These are phyloP conservation scores for Stagonosporopsis vannaccii DNA, from an alignment of 2,329 filamentous ascomycete species.

Conservation along the genomic window DNA sequence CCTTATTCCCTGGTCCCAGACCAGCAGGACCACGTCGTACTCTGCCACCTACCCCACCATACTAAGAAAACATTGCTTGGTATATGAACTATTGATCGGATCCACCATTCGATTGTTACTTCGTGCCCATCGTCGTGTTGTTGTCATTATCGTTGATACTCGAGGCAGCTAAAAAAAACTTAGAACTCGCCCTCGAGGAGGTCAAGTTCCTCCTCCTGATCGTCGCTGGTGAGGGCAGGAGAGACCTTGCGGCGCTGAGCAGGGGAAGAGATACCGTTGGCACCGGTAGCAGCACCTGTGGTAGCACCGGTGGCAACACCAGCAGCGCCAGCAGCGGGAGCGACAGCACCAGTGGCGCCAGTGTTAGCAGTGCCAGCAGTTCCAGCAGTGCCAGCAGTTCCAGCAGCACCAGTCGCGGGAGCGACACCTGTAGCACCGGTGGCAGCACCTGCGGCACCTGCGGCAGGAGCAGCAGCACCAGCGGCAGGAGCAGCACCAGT, in stretches of 20 bases:
- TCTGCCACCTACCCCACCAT: background rate
- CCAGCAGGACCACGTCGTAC: slow-evolving; percentile 12
- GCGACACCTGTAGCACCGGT: slow-evolving; percentile 2
- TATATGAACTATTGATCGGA: slow-evolving; percentile 1
- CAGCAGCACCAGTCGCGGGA: slow-evolving; percentile 13
- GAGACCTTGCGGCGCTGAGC: slow-evolving; percentile 19
- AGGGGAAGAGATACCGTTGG: slow-evolving; percentile 15
- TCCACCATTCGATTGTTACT: slow-evolving; percentile 1
- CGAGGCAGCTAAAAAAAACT: slow-evolving; percentile 9
- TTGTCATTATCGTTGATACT: slow-evolving; percentile 1
- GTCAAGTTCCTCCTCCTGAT: slow-evolving; percentile 46
- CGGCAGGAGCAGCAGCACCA: slow-evolving; percentile 18
- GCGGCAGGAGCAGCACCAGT: slow-evolving; percentile 20
- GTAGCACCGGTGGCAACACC: slow-evolving; percentile 10
- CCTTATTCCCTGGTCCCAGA: slow-evolving; percentile 13
- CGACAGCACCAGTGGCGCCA: slow-evolving; percentile 6
- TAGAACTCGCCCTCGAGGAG: slow-evolving; percentile 29
- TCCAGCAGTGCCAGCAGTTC: slow-evolving; percentile 1
- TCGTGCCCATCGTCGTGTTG: background rate
- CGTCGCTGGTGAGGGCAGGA: slow-evolving; percentile 41
- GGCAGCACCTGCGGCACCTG: slow-evolving; percentile 4
- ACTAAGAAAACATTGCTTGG: slow-evolving; percentile 7
- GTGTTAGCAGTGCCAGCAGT: slow-evolving; percentile 6
- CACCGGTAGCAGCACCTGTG: slow-evolving; percentile 8
- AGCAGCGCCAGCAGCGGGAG: slow-evolving; percentile 11